A percentile compares a stretch with the other conserved stretches of the same genome.
These are phyloP conservation scores for Leccinum solheimii DNA, from an alignment of 1,284 basidiomycete genomes.

Conservation along the genomic window DNA sequence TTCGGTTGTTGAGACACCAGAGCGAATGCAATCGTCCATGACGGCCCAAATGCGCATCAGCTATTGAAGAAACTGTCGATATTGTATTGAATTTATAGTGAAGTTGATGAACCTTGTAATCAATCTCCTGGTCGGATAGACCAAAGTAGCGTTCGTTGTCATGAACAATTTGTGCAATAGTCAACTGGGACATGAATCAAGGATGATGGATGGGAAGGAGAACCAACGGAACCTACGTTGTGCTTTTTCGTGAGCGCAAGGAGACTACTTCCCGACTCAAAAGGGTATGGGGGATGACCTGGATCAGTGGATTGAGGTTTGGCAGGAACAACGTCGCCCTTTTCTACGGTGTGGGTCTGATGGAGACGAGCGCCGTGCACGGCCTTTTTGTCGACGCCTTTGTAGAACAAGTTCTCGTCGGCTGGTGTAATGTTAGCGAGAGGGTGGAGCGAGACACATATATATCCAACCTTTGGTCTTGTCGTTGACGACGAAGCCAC, in stretches of 20 bases:
- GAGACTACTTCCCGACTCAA: constrained; percentile 78
- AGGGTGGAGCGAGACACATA: background rate
- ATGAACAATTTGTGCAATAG: constrained; percentile 92
- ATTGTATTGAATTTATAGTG: background rate
- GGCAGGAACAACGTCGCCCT: constrained; percentile 19
- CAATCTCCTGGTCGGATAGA: constrained; percentile 74
- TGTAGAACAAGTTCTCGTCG: constrained; percentile 95
- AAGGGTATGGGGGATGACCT: constrained; percentile 77
- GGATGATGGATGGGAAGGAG: background rate
- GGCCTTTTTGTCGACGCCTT: constrained; percentile 82
- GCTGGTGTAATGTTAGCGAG: constrained; percentile 43
- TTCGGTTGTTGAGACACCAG: constrained; percentile 81
- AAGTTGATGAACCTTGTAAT: constrained; percentile 55
- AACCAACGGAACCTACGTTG: constrained; percentile 57
- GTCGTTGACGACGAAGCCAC: constrained; percentile 90
- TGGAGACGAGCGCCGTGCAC: constrained; percentile 80
- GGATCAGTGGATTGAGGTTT: constrained; percentile 33
- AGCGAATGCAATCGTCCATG: constrained; percentile 93
- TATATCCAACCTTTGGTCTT: constrained; percentile 68
- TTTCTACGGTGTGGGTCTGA: constrained; percentile 55
- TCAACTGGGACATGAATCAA: constrained; percentile 56
- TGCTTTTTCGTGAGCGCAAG: constrained; percentile 78
- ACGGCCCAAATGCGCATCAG: constrained; percentile 83
- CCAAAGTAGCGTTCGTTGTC: constrained; percentile 90
- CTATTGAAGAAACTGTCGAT: constrained; percentile 35